Evolutionary conservation across 2,329 filamentous ascomycete genomes (phyloP), one percentile per base, ranked within the genome.

Genomic region (Tolypocladium ophioglossoides): DNA sequence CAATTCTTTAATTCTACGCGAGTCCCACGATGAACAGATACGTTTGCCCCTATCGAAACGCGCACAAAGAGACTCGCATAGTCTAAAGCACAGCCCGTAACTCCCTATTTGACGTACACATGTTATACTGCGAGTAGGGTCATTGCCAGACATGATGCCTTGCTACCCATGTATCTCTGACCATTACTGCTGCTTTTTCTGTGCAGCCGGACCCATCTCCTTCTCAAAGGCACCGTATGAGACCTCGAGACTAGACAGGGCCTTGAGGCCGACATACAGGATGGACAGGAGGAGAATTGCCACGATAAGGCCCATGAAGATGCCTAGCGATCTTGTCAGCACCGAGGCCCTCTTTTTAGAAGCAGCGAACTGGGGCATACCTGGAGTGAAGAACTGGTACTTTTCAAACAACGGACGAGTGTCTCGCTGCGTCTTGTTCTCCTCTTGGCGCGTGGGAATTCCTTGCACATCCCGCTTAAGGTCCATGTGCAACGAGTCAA

Each of bases 211-310:
- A 0, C 91, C 89, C 78, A 90, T 95, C 63, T 96, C 92, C 77
- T 96, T 96, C 68, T 95, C 92, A 68, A 97, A 99, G 2, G 94
- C 91, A 58, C 88, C 90, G 69, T 97, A 97, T 1, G 89, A 88
- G 34, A 97, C 89, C 69, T 96, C 79, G 20, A 99, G 78, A 61
- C 89, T 92, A 8, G 81, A 76, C 14, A 97, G 77, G 16, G 88
- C 91, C 56, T 72, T 82, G 54, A 97, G 73, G 16, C 87, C 94
- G 54, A 91, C 85, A 60, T 86, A 85, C 7, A 96, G 75, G 61
- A 97, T 91, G 32, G 82, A 74, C 57, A 95, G 72, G 50, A 96
- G 78, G 40, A 96, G 69, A 20, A 94, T 69, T 3, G 81, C 74
- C 24, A 84, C 84, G 39, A 91, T 67, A 22, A 96, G 73, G 32